These are phyloP conservation scores for Tillandsia leiboldiana DNA, from an alignment of 176 grass and related monocot species.

Conservation along the genomic window DNA sequence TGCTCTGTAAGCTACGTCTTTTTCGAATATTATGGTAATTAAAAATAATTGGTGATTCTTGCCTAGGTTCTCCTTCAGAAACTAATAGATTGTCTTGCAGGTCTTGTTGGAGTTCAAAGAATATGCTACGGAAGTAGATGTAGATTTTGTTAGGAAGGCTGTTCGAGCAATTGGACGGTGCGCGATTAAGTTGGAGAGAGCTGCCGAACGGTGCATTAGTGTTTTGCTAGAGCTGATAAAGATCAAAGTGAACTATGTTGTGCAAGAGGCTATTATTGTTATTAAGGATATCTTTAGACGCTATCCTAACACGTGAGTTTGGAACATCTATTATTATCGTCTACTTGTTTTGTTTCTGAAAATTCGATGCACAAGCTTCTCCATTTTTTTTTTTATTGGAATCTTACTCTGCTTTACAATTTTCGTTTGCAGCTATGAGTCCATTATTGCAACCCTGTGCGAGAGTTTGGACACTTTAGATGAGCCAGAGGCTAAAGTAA, in stretches of 20 bases:
- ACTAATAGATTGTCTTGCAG: conserved; percentile 36
- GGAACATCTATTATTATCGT: background rate
- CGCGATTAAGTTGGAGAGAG: conserved; percentile 96
- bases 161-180: conserved; percentile 96
- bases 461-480: conserved; percentile 96
- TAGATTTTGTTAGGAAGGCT: conserved; percentile 97
- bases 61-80: conserved; percentile 13
- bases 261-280: conserved; percentile 98
- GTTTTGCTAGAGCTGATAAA: conserved; percentile 98
- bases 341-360: background rate
- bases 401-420: background rate
- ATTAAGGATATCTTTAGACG: conserved; percentile 99
- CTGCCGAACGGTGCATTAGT: conserved; percentile 89
- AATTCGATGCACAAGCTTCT: background rate
- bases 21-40: background rate
- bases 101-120: conserved; percentile 98
- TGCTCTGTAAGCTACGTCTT: background rate
- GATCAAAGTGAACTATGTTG: conserved; percentile 99
- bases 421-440: conserved; percentile 65
- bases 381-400: background rate
- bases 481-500: conserved; percentile 97
- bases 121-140: conserved; percentile 98
- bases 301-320: conserved; percentile 94
- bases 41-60: conserved; percentile 15
- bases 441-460: conserved; percentile 91